Evolutionary conservation across 306 rosid species (phyloP).

Genomic region (Castanospermum australe): DNA sequence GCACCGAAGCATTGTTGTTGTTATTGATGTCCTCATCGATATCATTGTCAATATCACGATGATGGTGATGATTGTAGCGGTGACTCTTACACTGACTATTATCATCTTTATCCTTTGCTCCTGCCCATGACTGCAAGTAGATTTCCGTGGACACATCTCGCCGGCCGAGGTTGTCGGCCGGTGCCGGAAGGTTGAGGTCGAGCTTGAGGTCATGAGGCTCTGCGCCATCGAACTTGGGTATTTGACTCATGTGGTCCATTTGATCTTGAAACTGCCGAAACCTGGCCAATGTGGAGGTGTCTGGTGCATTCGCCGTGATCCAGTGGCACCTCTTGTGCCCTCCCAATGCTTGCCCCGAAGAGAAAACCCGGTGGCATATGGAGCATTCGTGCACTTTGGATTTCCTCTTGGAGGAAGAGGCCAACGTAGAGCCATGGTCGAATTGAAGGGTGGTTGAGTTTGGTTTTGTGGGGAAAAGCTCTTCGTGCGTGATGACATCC

Average conservation of each 20-base stretch:
- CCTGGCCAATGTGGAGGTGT: constrained; percentile 53
- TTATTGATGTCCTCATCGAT: constrained; percentile 36
- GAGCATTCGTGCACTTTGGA: constrained; percentile 90
- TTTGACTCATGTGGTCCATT: constrained; percentile 51
- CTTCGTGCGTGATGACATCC: constrained; percentile 59
- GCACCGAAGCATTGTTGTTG: constrained; percentile 35
- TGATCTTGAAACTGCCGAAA: constrained; percentile 79
- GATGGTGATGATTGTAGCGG: not conserved
- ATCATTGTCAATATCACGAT: constrained; percentile 24
- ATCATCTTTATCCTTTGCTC: constrained; percentile 35
- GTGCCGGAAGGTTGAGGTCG: constrained; percentile 85
- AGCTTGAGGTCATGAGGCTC: constrained; percentile 69
- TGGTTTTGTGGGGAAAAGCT: constrained; percentile 56
- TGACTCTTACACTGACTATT: constrained; percentile 32
- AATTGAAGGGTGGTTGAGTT: constrained; percentile 43
- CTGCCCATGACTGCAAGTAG: constrained; percentile 64
- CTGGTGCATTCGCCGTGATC: constrained; percentile 78
- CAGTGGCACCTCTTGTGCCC: constrained; percentile 97
- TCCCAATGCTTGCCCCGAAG: constrained; percentile 91
- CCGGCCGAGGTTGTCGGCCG: constrained; percentile 26
- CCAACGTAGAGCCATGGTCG: constrained; percentile 46
- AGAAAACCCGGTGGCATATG: constrained; percentile 84
- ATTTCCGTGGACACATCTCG: constrained; percentile 50
- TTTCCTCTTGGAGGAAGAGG: constrained; percentile 61
- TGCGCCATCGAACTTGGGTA: constrained; percentile 46